Evolutionary conservation across 352 stramenopile genomes (phyloP).

Genomic region (Pythium coloratum): DNA sequence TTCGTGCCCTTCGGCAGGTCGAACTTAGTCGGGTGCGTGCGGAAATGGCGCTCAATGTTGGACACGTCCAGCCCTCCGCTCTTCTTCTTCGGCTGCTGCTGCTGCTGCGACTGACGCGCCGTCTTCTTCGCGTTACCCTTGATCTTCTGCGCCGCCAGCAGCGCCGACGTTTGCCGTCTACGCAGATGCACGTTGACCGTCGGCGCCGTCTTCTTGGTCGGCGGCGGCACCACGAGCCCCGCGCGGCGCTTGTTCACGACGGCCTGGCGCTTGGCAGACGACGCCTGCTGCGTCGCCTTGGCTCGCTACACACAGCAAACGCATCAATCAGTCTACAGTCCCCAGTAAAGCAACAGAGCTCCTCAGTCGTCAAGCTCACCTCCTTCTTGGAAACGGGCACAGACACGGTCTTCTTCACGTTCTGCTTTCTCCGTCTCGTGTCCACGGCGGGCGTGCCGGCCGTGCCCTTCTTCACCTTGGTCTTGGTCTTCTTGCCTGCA

Average conservation of each 20-base stretch:
- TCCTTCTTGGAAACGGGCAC: conserved; percentile 63
- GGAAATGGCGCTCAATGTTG: conserved; percentile 80
- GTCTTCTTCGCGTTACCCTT: conserved; percentile 14
- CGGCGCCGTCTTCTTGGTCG: conserved; percentile 17
- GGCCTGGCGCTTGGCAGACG: conserved; percentile 61
- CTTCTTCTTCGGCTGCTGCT: conserved; percentile 31
- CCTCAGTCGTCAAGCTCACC: conserved; percentile 28
- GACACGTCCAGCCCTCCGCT: conserved; percentile 58
- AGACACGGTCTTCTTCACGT: conserved; percentile 75
- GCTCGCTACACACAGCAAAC: conserved; percentile 37
- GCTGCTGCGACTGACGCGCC: neutral
- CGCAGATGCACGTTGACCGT: conserved; percentile 40
- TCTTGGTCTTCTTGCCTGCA: neutral
- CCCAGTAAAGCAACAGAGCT: neutral
- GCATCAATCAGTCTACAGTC: neutral
- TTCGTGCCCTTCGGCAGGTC: conserved; percentile 77
- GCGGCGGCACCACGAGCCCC: conserved; percentile 48
- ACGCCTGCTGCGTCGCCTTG: conserved; percentile 35
- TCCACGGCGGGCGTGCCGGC: conserved; percentile 22
- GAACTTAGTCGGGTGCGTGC: conserved; percentile 78
- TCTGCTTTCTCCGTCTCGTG: conserved; percentile 50
- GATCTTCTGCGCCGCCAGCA: conserved; percentile 30
- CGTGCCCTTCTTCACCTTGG: conserved; percentile 25
- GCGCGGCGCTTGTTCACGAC: conserved; percentile 73
- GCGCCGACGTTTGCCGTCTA: conserved; percentile 41